Evolutionary conservation across 2,329 filamentous ascomycete species (phyloP).

Genomic region (Ophiocordyceps unilateralis): DNA sequence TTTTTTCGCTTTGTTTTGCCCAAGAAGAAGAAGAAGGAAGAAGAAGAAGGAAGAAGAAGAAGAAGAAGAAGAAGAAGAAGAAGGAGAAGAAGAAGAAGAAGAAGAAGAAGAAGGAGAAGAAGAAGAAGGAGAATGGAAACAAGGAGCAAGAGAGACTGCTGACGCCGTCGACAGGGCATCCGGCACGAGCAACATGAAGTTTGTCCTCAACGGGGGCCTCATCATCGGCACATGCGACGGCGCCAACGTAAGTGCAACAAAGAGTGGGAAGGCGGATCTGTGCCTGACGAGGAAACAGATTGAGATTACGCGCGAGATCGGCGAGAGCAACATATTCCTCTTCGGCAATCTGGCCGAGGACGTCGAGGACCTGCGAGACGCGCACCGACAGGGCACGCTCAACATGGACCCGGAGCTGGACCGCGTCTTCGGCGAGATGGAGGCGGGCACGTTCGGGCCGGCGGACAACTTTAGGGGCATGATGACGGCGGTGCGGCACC

Average conservation of each 20-base stretch:
- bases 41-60: too few relatives aligned
- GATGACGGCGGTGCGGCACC: slow-evolving; percentile 69
- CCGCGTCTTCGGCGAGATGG: slow-evolving; percentile 72
- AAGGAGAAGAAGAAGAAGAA: too few relatives aligned
- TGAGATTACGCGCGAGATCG: slow-evolving; percentile 93
- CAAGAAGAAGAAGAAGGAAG: neutral
- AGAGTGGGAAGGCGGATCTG: neutral
- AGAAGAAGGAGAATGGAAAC: too few relatives aligned
- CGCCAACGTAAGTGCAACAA: slow-evolving; percentile 56
- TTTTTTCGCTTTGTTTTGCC: too few relatives aligned
- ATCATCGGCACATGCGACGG: slow-evolving; percentile 98
- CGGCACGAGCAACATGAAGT: slow-evolving; percentile 99
- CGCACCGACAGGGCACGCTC: slow-evolving; percentile 70
- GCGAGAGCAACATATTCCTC: slow-evolving; percentile 95
- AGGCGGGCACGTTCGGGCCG: slow-evolving; percentile 65
- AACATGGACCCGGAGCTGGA: slow-evolving; percentile 58
- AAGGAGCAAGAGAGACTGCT: too few relatives aligned
- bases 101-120: too few relatives aligned
- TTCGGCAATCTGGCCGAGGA: slow-evolving; percentile 94
- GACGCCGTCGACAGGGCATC: slow-evolving; percentile 28
- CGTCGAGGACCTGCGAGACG: slow-evolving; percentile 86
- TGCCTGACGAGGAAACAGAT: slow-evolving; percentile 30
- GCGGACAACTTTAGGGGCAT: slow-evolving; percentile 64
- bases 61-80: too few relatives aligned
- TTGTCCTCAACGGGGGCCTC: slow-evolving; percentile 88